A percentile compares a stretch with the other conserved stretches of the same genome.
phyloP scores from a whole-genome alignment of 768 basidiomycete species.

The Serendipita sp. region DNA sequence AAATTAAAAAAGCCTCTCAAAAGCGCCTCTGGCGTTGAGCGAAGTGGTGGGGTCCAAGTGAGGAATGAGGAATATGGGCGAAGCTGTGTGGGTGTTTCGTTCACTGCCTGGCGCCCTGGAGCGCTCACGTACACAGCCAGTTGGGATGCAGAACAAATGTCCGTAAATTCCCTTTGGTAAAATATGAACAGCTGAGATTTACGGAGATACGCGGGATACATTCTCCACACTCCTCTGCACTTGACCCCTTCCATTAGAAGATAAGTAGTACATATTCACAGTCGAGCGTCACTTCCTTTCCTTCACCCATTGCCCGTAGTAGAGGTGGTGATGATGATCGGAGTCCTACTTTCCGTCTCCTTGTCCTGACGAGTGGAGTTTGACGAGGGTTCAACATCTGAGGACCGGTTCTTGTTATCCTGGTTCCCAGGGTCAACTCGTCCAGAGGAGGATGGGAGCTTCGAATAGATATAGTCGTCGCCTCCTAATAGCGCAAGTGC shows the following conservation, averaged over 20 bases:
- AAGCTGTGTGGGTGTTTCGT: no score
- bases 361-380: background rate
- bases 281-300: background rate
- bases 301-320: background rate
- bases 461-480: conserved; percentile 28
- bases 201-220: background rate
- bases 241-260: background rate
- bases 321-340: background rate
- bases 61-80: background rate
- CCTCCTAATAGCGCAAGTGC: conserved; percentile 73
- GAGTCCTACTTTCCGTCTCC: background rate
- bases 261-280: background rate
- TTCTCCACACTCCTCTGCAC: background rate
- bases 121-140: background rate
- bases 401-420: background rate
- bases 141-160: background rate
- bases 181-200: background rate
- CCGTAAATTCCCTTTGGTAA: background rate
- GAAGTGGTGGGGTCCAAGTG: background rate
- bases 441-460: background rate
- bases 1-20: background rate
- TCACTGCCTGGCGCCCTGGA: background rate
- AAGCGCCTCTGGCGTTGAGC: background rate
- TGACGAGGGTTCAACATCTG: background rate
- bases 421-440: background rate